Conservation (phyloP, 2,329 filamentous ascomycete species). For the Alternaria alternata region DNA sequence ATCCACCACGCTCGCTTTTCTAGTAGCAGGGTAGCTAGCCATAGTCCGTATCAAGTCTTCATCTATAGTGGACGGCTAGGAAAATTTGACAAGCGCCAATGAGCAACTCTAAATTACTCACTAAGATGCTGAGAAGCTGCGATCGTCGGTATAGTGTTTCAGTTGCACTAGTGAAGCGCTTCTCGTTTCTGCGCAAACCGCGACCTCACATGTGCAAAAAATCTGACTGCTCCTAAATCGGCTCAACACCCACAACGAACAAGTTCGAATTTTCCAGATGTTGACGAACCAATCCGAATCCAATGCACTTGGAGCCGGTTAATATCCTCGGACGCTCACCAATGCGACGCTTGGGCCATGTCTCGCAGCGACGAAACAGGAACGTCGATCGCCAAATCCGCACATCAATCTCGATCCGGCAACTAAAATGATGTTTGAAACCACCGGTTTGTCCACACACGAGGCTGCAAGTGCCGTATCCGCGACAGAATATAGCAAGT, state of each 20-base stretch:
- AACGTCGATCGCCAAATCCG: conserved; percentile 5
- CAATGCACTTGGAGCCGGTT: not conserved
- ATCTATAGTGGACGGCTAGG: not conserved
- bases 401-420: conserved; percentile 4
- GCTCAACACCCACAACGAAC: not conserved
- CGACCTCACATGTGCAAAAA: not conserved
- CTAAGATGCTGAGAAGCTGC: not conserved
- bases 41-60: not conserved
- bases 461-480: not conserved
- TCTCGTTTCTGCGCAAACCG: not conserved
- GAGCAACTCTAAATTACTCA: not conserved
- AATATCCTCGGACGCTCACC: conserved; percentile 3
- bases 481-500: not conserved
- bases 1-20: not conserved
- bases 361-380: not conserved
- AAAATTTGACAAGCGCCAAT: not conserved
- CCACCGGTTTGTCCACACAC: not conserved
- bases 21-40: not conserved
- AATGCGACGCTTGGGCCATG: not conserved
- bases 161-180: conserved; percentile 2
- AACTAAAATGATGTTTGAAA: not conserved
- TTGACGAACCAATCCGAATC: not conserved
- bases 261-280: not conserved
- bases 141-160: not conserved
- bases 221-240: not conserved